Base-by-base conservation (phyloP, 495 filamentous ascomycete species). In the Podospora sp. region DNA sequence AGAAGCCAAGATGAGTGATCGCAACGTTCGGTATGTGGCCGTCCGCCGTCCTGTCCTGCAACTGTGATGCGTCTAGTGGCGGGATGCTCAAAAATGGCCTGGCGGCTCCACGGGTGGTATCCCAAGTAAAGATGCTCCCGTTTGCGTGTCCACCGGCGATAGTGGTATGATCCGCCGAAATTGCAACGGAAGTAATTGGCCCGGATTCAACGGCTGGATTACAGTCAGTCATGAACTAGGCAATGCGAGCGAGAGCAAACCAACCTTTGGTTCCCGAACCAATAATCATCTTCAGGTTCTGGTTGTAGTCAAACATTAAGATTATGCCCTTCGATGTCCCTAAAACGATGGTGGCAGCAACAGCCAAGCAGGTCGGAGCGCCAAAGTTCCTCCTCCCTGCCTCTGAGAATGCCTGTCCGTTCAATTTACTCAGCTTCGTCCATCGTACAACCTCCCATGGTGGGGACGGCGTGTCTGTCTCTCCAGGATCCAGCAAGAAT, bases 391-490 rank as follows among this genome's bases (percentile, higher is more conserved):
- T 90, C 80, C 88, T 96, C 40, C 94, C 95, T 56, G 89, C 86
- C 75, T 99, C 96, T n/a, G 96, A 97, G 75, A 98, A 97, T 7
- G 90, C 86, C 72, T 97, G 91, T 0, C 88, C 89, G 25, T 92
- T 92, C 64, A 98, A 88, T 71, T 93, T 97, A 73, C 88, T 91
- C 65, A 99, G 76, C 75, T 92, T 97, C 0, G 93, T 97, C 95
- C 95, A 99, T 76, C 92, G 83, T 60, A 99, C 89, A 65, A 97
- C 92, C 75, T 98, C 95, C 95, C 95, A 99, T 22, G 94, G 95
- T 9, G 90, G 87, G 71, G 86, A 83, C 77, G 85, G 83, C 5
- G 85, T 86, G 51, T 93, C 92, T 20, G 81, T 78, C 61, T 90
- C 91, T 75, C 85, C 75, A 69, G 81, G 50, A 73, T 89, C 82